phyloP scores from a whole-genome alignment of 2,329 filamentous ascomycete species.

The Trichophaea hybrida region DNA sequence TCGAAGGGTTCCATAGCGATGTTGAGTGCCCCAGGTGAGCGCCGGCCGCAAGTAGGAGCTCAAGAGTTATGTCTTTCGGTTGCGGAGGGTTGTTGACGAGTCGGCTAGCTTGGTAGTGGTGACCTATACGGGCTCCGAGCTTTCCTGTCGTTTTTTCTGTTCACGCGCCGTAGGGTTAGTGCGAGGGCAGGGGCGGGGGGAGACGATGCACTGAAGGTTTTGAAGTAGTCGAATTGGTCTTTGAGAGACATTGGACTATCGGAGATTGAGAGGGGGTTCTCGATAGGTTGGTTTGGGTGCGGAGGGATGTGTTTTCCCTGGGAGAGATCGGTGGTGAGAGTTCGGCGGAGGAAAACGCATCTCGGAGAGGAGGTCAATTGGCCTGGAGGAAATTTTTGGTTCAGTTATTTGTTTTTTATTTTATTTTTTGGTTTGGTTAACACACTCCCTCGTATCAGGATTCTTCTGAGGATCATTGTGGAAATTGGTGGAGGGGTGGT shows the following conservation, averaged over 20 bases:
- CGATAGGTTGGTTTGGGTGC: not conserved
- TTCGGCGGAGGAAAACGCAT: not conserved
- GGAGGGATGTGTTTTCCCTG: not conserved
- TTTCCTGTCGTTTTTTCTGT: slow-evolving; percentile 19
- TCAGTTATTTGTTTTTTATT: not conserved
- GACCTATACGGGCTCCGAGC: slow-evolving; percentile 28
- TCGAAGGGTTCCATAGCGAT: slow-evolving; percentile 85
- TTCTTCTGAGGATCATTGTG: not conserved
- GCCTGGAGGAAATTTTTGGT: not conserved
- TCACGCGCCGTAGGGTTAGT: not conserved
- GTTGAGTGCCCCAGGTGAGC: slow-evolving; percentile 82
- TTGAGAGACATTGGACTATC: not conserved
- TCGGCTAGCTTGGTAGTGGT: slow-evolving; percentile 50
- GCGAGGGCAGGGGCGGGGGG: not conserved
- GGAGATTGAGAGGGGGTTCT: not conserved
- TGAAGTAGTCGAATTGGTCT: not conserved
- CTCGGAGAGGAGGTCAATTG: not conserved
- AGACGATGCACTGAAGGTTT: not conserved
- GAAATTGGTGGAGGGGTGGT: too few species aligned
- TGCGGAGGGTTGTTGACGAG: slow-evolving; percentile 58
- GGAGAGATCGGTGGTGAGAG: not conserved
- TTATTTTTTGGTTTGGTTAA: not conserved
- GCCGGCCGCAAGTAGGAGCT: slow-evolving; percentile 77
- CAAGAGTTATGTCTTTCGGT: slow-evolving; percentile 71
- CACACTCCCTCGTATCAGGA: not conserved